Evolutionary conservation across 805 yeast species (phyloP).

Genomic region (Crinitomyces ghanaensis): DNA sequence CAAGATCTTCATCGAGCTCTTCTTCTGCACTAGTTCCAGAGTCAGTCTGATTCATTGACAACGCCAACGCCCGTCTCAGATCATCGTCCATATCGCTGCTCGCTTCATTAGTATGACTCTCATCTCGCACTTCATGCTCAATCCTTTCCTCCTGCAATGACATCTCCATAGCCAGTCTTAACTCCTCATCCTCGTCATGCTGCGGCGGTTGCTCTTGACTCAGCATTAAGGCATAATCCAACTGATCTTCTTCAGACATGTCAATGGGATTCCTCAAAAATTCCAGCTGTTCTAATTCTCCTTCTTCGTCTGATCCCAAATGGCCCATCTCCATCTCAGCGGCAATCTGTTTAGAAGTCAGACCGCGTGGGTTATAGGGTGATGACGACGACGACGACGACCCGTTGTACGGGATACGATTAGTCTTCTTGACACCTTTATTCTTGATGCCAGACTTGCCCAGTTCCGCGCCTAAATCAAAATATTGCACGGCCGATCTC

Average conservation of each 20-base stretch:
- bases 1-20: slow-evolving; percentile 6
- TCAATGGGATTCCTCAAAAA: slow-evolving; percentile 6
- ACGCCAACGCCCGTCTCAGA: slow-evolving; percentile 17
- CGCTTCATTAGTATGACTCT: slow-evolving; percentile 1
- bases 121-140: not conserved
- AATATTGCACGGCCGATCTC: slow-evolving; percentile 19
- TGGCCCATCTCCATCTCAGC: slow-evolving; percentile 17
- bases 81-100: slow-evolving; percentile 15
- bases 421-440: slow-evolving; percentile 15
- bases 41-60: slow-evolving; percentile 12
- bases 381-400: slow-evolving; percentile 1
- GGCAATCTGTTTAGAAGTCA: slow-evolving; percentile 5
- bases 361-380: no score
- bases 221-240: slow-evolving; percentile 23
- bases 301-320: no score
- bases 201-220: slow-evolving; percentile 14
- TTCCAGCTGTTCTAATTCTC: not conserved
- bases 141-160: slow-evolving; percentile 5
- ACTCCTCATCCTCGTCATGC: slow-evolving; percentile 11
- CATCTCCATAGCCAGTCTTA: slow-evolving; percentile 8
- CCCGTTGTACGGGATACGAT: slow-evolving; percentile 7
- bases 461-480: slow-evolving; percentile 21
- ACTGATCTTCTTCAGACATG: slow-evolving; percentile 23
- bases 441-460: slow-evolving; percentile 12
- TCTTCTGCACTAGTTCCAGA: slow-evolving; percentile 4